Evolutionary conservation across 2,329 filamentous ascomycete genomes (phyloP), one percentile per base, ranked within the genome.

Genomic region (Colletotrichum salicis): DNA sequence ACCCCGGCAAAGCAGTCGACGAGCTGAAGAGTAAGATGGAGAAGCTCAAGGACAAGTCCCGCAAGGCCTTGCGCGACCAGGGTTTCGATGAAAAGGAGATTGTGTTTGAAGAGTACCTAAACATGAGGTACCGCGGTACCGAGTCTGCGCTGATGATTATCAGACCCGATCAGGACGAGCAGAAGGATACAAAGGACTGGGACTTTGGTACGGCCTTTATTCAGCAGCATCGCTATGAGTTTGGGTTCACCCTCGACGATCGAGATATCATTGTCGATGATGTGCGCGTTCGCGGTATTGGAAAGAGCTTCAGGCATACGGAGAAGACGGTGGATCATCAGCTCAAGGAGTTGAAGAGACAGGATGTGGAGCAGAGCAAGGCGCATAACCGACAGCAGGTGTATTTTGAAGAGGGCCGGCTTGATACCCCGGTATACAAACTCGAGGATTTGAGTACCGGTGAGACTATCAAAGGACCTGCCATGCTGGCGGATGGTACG

Each of bases 71-170:
- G 5, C 85, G 86, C 27, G 91, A 93, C 2, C 95, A 98, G 81
- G 95, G 95, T 0, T 97, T 98, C 78, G 84, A 87, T 1, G 89
- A 93, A 55, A 83, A 88, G 5, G 90, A 94, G 37, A 93, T 97
- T 29, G 87, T 91, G 0, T 97, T 96, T 77, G 95, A 97, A 79
- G 93, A 97, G 79, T 98, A 97, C 78, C 89, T 98, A 68, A 97
- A 98, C 79, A 95, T 98, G 92, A 87, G 95, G 69, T 97, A 97
- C 78, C 90, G 94, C 45, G 95, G 95, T 12, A 97, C 95, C 0
- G 95, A 97, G 79, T 97, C 94, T 8, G 94, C 95, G 1, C 86
- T 97, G 54, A 98, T 97, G 95, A 90, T 97, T 59, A 84, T 96
- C 74, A 94, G 92, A 80, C 94, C 95, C 0, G 87, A 82, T 2